phyloP scores from a whole-genome alignment of 768 basidiomycete species.

The Naematelia encephala region DNA sequence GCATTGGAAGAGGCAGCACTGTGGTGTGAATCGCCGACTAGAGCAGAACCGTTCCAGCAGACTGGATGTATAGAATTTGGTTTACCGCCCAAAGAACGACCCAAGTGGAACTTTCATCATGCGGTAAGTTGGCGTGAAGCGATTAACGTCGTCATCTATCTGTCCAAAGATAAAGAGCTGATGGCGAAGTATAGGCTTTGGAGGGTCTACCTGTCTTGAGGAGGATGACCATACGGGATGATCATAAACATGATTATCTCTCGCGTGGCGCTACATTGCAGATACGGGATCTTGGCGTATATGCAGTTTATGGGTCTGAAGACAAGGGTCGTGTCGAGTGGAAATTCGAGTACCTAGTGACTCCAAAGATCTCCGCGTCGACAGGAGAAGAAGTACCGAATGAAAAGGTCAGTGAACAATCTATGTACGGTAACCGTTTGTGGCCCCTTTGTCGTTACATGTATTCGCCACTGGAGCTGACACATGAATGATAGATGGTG shows the following conservation, averaged over 20 bases:
- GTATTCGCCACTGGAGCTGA: conserved; percentile 18
- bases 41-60: conserved; percentile 26
- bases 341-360: conserved; percentile 76
- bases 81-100: conserved; percentile 58
- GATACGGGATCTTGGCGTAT: conserved; percentile 70
- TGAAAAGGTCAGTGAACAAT: conserved; percentile 58
- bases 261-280: conserved; percentile 69
- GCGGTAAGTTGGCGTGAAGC: conserved; percentile 63
- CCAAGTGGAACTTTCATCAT: conserved; percentile 65
- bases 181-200: conserved; percentile 31
- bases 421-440: background rate
- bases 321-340: conserved; percentile 59
- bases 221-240: conserved; percentile 64
- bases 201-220: conserved; percentile 63
- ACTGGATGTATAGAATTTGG: conserved; percentile 64
- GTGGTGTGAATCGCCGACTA: conserved; percentile 37
- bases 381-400: conserved; percentile 58
- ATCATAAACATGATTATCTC: conserved; percentile 69
- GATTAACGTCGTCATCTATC: background rate
- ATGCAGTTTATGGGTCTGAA: conserved; percentile 69
- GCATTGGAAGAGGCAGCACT: conserved; percentile 15
- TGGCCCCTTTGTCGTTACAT: conserved; percentile 10
- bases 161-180: background rate
- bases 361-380: conserved; percentile 57
- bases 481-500: conserved; percentile 15